Base-by-base conservation (phyloP, 1,284 basidiomycete genomes). In the Pseudozyma thailandica region DNA sequence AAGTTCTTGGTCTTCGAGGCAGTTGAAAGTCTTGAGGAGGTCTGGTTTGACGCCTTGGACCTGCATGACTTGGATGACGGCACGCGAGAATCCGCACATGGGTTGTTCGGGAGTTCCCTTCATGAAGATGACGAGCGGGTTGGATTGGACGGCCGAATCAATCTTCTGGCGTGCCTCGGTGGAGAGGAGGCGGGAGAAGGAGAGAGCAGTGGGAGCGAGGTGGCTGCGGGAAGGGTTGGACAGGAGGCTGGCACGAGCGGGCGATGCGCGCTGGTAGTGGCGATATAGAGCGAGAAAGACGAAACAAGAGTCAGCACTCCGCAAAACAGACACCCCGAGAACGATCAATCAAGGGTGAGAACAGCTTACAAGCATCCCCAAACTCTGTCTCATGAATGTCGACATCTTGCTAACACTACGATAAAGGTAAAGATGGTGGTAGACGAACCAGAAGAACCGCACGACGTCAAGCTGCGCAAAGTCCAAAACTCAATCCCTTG, bases 51-150 rank as follows among this genome's bases (percentile, higher is more conserved):
- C 92, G 33, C 90, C 90, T 63, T 97, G 92, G 31, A 97, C 87
- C 63, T 93, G 91, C 56, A 98, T 87, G 54, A 97, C 89, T 84
- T 98, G 94, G 44, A 92, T 87, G 1, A 92, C 93, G 1, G 94
- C 95, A 46, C 95, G 87, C 21, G 93, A 95, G 87, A 98, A 98
- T 20, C 96, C 90, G 79, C 90, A 91, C 81, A 89, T 88, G 12
- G 90, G 90, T 42, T 84, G 74, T n/a, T 88, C 86, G 1, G 90
- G 90, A 0, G 88, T 89, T 31, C 90, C 93, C 84, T 96, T 96
- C 93, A 96, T 95, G 86, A 96, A 96, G 12, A 96, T 85, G 16
- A 96, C 93, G 5, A 95, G 86, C 0, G 92, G 92, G 63, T 88
- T 88, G 2, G 86, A 83, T 10, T 87, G 85, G 33, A 94, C 88